Evolutionary conservation across 352 stramenopile genomes (phyloP), one percentile per base, ranked within the genome.

Genomic region (Phytophthora pinifolia): DNA sequence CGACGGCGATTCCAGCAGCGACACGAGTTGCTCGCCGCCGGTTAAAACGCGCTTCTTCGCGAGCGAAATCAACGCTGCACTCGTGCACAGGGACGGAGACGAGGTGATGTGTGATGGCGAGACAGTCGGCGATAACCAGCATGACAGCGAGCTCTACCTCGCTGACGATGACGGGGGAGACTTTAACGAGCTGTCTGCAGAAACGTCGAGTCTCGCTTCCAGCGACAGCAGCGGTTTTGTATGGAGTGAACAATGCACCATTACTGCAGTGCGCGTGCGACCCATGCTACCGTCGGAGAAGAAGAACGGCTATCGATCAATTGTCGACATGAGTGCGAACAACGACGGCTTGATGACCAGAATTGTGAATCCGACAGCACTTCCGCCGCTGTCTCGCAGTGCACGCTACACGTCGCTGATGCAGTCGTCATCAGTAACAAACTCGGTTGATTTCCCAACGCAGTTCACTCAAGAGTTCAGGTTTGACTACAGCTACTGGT

Each of bases 401-500:
- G 29, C 46, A 39, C 32, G 38, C 14, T 39, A 35, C 18, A 53
- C 20, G 13, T 20, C 61, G 15, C 32, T 62, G 52, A 60, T 30
- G 10, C 20, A 59, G 39, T 42, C 35, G 8, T 41, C 38, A 13
- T 3, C 37, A 37, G 9, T 27, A 31, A 27, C 35, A 12, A 31
- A 37, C 15, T 39, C 18, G n/a, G 17, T 37, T 20, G 20, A 8
- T 27, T 78, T 76, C 46, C 52, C 67, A n/a, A 43, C 59, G 5
- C 76, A 89, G 32, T 91, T 83, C 42, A 86, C 69, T 5, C 79
- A 91, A 46, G 70, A 88, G 48, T 91, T 91, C 38, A 58, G 67
- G 29, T 90, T 88, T 30, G 77, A 93, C 52, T 65, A 79, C 49
- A 86, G 57, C 25, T 91, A 84, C 39, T 91, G 83, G 83, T 88